Evolutionary conservation across 176 grass and related monocot genomes (phyloP), one percentile per base, ranked within the genome.

Genomic region (Lolium perenne): DNA sequence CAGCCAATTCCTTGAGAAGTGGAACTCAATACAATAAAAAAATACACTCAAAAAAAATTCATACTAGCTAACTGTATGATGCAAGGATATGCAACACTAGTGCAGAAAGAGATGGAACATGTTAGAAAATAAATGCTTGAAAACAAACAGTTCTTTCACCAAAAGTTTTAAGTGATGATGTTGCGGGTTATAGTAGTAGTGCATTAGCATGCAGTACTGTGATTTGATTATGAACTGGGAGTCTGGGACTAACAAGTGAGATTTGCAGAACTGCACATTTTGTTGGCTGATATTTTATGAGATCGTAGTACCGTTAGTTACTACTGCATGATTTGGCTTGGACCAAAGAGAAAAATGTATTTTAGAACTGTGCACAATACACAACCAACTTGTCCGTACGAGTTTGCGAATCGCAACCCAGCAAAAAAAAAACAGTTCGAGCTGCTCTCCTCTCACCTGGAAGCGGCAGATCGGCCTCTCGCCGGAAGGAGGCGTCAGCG

Each of bases 181-280:
- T 14, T 54, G 9, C 0, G 2, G 20, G 26, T 54, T 83, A 46
- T 16, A 16, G 43, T 56, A 38, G 7, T 16, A 68, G 38, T 68
- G 83, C 50, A 74, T 66, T 43, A 73, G 17, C 32, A 71, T 10
- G 20, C n/a, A 82, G 62, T 54, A 22, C 12, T 55, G 0, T 82
- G 64, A 78, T 86, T 78, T 73, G 45, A 83, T 86, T 63, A 68
- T 78, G 4, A 77, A 53, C 41, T 43, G 41, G 55, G 74, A 83
- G 74, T 38, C 41, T 43, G 41, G 55, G 74, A 83, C 80, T 38
- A 70, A 17, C 63, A 79, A 77, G 38, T 56, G 74, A 47, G 35
- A 17, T 54, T 43, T 47, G 68, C 48, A 43, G 10, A 50, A 50
- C 48, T 50, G 48, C 48, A 50, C 1, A 35, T 62, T 8, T 69